Evolutionary conservation across 306 rosid species (phyloP).

Genomic region (Rubus parviflorus): DNA sequence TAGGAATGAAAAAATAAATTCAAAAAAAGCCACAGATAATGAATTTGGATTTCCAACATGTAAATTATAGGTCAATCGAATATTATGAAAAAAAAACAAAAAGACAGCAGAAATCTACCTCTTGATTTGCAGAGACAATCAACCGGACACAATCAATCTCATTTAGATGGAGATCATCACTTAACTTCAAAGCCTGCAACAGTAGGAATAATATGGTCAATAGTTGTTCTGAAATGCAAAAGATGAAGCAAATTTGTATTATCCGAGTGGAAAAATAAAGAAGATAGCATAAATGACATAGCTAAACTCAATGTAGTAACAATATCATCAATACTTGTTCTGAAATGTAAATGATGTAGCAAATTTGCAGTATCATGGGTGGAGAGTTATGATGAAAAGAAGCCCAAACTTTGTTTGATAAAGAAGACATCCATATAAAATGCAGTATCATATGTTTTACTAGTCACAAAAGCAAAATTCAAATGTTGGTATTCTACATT

Average conservation of each 20-base stretch:
- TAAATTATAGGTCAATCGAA: neutral
- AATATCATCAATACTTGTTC: neutral
- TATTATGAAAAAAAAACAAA: neutral
- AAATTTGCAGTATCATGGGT: neutral
- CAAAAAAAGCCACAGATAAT: neutral
- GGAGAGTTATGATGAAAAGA: neutral
- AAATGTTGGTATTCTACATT: neutral
- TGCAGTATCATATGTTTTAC: neutral
- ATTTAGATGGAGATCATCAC: conserved; percentile 89
- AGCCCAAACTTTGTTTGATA: neutral
- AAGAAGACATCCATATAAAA: neutral
- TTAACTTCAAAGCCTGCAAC: conserved; percentile 77
- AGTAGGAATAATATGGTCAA: neutral
- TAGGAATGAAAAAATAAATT: conserved; percentile 20
- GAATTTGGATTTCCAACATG: neutral
- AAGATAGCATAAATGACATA: too few species aligned
- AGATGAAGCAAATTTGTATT: neutral
- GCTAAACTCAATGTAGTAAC: too few species aligned
- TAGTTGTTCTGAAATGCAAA: too few species aligned
- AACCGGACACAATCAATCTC: conserved; percentile 85
- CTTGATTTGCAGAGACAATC: conserved; percentile 84
- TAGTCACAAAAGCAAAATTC: neutral
- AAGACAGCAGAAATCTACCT: conserved; percentile 49
- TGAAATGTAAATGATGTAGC: neutral
- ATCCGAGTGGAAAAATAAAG: neutral